Evolutionary conservation across 1,284 basidiomycete genomes (phyloP).

Genomic region (Veloboletus limbatus): DNA sequence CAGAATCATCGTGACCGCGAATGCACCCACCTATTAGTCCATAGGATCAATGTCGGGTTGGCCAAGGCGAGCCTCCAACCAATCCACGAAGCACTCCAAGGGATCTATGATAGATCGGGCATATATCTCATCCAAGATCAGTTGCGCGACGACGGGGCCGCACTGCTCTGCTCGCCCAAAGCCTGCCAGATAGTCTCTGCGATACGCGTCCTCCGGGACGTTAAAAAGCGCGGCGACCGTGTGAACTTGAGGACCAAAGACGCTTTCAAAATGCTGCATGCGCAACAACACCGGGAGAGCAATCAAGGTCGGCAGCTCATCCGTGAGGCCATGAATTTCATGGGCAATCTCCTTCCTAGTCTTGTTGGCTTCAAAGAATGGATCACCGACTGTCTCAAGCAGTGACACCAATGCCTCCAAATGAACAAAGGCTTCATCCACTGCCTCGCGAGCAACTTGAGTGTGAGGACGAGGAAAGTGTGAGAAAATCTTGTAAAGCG

Average conservation of each 20-base stretch:
- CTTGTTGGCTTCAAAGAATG: constrained; percentile 25
- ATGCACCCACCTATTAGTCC: neutral
- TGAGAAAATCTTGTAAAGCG: constrained; percentile 55
- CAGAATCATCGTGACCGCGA: no score
- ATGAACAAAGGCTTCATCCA: constrained; percentile 70
- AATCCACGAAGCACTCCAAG: constrained; percentile 38
- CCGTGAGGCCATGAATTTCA: constrained; percentile 51
- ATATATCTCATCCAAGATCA: constrained; percentile 50
- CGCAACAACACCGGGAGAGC: constrained; percentile 65
- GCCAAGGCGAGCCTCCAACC: constrained; percentile 48
- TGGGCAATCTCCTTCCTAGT: constrained; percentile 32
- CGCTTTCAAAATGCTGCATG: constrained; percentile 22
- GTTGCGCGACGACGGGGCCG: constrained; percentile 53
- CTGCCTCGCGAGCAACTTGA: constrained; percentile 65
- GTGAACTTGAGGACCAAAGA: constrained; percentile 31
- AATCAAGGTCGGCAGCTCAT: constrained; percentile 65
- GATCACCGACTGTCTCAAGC: constrained; percentile 46
- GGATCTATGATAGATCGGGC: constrained; percentile 25
- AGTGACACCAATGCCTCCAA: constrained; percentile 55
- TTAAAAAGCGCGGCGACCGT: constrained; percentile 55
- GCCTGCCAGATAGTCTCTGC: constrained; percentile 63
- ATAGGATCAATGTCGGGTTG: constrained; percentile 31
- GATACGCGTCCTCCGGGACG: constrained; percentile 59
- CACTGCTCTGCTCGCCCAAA: constrained; percentile 77
- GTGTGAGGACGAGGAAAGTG: constrained; percentile 61